These are phyloP conservation scores for Artomyces pyxidatus DNA, from an alignment of 768 basidiomycete species.

Conservation along the genomic window DNA sequence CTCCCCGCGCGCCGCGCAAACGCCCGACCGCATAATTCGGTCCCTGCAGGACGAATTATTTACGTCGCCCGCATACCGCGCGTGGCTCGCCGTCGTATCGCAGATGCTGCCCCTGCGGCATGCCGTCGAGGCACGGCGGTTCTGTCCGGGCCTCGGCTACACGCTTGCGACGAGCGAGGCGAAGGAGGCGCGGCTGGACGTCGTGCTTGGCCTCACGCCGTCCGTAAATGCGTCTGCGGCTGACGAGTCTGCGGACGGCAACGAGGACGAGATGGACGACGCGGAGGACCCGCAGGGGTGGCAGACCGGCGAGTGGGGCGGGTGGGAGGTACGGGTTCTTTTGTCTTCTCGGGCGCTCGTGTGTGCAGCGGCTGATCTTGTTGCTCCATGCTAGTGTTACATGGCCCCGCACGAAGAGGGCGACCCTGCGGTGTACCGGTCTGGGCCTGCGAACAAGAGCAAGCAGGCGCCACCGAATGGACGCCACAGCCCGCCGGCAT, in stretches of 20 bases:
- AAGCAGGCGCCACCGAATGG: slow-evolving; percentile 13
- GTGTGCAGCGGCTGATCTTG: slow-evolving; percentile 4
- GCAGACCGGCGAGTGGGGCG: slow-evolving; percentile 77
- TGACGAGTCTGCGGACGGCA: slow-evolving; percentile 6
- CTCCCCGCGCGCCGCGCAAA: slow-evolving; percentile 42
- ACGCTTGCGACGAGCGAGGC: slow-evolving; percentile 87
- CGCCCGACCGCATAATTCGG: slow-evolving; percentile 53
- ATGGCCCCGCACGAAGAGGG: slow-evolving; percentile 94
- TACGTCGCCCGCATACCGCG: slow-evolving; percentile 73
- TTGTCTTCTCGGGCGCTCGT: too few relatives aligned
- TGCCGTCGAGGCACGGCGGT: slow-evolving; percentile 74
- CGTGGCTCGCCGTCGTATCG: slow-evolving; percentile 78
- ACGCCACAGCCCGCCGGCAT: slow-evolving; percentile 13
- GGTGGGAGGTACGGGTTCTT: slow-evolving; percentile 71
- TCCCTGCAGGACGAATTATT: slow-evolving; percentile 72
- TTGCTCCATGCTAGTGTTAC: slow-evolving; percentile 61
- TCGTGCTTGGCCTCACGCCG: slow-evolving; percentile 82
- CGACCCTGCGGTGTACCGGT: slow-evolving; percentile 90
- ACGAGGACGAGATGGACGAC: slow-evolving; percentile 25
- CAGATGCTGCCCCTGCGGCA: slow-evolving; percentile 64
- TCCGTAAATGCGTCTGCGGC: too few relatives aligned
- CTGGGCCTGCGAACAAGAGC: slow-evolving; percentile 23
- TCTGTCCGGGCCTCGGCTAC: slow-evolving; percentile 90
- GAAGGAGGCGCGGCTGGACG: slow-evolving; percentile 75
- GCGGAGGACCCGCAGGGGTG: slow-evolving; percentile 37